Percentiles rank a stretch among this genome's conserved stretches.
These are phyloP conservation scores for Penicillium lividum DNA, from an alignment of 495 filamentous ascomycete species.

Conservation along the genomic window DNA sequence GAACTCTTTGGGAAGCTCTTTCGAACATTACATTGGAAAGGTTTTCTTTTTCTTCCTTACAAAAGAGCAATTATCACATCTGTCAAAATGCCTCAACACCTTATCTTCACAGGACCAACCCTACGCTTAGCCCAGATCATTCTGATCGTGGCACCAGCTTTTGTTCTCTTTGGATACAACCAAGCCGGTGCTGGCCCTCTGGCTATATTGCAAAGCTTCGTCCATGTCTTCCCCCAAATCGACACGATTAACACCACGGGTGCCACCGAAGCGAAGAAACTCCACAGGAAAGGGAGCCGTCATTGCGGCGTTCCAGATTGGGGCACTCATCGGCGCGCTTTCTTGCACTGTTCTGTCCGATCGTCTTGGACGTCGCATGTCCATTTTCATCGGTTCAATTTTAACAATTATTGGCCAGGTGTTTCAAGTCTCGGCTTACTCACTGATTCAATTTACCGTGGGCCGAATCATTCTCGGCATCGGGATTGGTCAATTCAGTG, in stretches of 20 bases:
- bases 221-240: conserved; percentile 33
- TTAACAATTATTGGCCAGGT: conserved; percentile 53
- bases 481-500: conserved; percentile 46
- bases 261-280: conserved; percentile 19
- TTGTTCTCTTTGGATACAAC: conserved; percentile 37
- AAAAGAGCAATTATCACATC: background rate
- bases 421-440: conserved; percentile 51
- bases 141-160: conserved; percentile 38
- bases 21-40: too few relatives aligned
- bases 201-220: conserved; percentile 30
- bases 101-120: conserved; percentile 10
- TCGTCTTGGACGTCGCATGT: conserved; percentile 54
- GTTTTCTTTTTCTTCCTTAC: too few relatives aligned
- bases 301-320: conserved; percentile 43
- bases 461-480: conserved; percentile 48
- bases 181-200: conserved; percentile 32
- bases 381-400: conserved; percentile 51
- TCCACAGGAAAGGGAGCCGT: conserved; percentile 42
- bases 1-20: too few relatives aligned
- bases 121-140: conserved; percentile 29
- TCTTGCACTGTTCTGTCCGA: conserved; percentile 47
- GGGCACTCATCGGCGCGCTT: conserved; percentile 43
- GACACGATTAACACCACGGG: conserved; percentile 35
- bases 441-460: conserved; percentile 36
- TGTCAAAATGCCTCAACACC: conserved; percentile 1